Evolutionary conservation across 1,284 basidiomycete species (phyloP).

Genomic region (Naganishia cerealis): DNA sequence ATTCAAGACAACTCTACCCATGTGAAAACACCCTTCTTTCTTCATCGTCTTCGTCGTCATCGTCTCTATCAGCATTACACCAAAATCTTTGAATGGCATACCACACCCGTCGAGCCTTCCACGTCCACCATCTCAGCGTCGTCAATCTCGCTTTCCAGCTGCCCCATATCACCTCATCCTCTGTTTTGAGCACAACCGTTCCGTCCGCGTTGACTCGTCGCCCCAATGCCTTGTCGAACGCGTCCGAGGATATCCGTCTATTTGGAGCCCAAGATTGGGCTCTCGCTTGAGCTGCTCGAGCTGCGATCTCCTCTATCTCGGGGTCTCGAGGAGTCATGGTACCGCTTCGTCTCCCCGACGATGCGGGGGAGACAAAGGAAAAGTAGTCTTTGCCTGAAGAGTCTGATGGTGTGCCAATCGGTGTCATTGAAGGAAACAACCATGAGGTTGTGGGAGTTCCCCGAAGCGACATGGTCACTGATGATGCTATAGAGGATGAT

Average conservation of each 20-base stretch:
- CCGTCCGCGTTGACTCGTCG: neutral
- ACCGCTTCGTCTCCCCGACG: constrained; percentile 13
- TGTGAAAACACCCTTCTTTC: constrained; percentile 27
- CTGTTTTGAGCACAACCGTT: constrained; percentile 26
- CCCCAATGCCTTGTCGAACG: neutral
- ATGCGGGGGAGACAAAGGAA: constrained; percentile 12
- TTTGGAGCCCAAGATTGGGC: constrained; percentile 27
- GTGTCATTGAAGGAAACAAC: constrained; percentile 24
- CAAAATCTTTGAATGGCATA: constrained; percentile 23
- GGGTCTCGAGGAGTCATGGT: constrained; percentile 26
- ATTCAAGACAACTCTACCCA: neutral
- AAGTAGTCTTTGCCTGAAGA: constrained; percentile 21
- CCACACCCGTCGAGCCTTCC: constrained; percentile 29
- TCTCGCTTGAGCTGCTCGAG: constrained; percentile 25
- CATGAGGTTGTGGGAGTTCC: constrained; percentile 17
- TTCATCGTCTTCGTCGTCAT: constrained; percentile 18
- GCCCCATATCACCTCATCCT: constrained; percentile 32
- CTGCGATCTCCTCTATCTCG: constrained; percentile 29
- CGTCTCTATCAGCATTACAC: constrained; percentile 30
- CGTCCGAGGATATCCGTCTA: constrained; percentile 19
- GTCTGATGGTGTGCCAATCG: constrained; percentile 22
- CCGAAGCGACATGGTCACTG: constrained; percentile 22
- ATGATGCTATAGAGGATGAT: constrained; percentile 9
- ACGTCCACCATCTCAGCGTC: constrained; percentile 31
- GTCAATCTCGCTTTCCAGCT: constrained; percentile 13